These are phyloP conservation scores for Pseudogymnoascus sp. DNA, from an alignment of 2,329 filamentous ascomycete genomes.

Conservation along the genomic window DNA sequence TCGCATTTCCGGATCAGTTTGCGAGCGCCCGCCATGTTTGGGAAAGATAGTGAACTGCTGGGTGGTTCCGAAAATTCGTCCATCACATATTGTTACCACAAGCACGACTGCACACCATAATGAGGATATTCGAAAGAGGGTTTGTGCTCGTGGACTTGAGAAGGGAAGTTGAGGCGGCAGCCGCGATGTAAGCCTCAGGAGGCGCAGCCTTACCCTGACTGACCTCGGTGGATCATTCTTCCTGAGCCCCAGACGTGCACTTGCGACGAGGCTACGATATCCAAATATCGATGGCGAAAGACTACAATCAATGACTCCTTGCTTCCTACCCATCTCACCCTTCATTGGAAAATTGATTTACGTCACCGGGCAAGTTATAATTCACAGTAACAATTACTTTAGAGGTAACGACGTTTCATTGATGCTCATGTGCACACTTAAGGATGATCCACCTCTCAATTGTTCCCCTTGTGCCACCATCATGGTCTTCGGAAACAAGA, in stretches of 20 bases:
- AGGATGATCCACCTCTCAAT: not conserved
- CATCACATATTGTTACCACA: conserved; percentile 4
- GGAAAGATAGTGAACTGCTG: not conserved
- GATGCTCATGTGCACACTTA: not conserved
- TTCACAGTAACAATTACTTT: not conserved
- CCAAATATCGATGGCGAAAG: not conserved
- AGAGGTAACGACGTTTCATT: not conserved
- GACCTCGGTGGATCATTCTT: not conserved
- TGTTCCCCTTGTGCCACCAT: not conserved
- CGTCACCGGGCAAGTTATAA: not conserved
- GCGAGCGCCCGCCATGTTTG: conserved; percentile 5
- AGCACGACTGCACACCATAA: not conserved
- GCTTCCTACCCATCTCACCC: not conserved
- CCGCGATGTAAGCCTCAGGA: not conserved
- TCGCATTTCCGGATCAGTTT: conserved; percentile 50
- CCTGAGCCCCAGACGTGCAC: not conserved
- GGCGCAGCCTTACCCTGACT: conserved; percentile 3
- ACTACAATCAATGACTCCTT: not conserved
- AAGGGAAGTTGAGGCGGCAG: not conserved
- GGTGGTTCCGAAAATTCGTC: not conserved
- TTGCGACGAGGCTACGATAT: not conserved
- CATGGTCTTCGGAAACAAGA: not conserved
- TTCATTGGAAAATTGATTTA: not conserved
- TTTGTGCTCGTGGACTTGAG: not conserved
- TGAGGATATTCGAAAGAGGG: not conserved